Conservation (phyloP, 805 yeast genomes). For the Candida ulmi region DNA sequence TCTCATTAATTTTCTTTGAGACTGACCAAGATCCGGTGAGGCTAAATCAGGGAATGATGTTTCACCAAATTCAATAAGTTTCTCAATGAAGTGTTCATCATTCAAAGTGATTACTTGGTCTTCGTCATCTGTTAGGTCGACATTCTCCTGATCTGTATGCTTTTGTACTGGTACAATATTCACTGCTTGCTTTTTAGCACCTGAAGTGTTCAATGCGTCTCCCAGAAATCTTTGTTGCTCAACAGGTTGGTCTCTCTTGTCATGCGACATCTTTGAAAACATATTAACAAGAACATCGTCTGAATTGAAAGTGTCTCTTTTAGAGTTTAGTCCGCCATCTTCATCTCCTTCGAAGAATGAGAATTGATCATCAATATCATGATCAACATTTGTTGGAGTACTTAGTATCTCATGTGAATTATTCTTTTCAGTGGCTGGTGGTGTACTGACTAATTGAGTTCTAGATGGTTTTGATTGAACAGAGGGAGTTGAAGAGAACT, state of each 20-base stretch:
- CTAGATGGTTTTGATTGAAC: background rate
- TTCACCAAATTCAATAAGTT: conserved; percentile 35
- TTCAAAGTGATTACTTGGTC: conserved; percentile 18
- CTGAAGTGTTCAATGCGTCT: background rate
- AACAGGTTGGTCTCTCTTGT: background rate
- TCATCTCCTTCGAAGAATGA: conserved; percentile 24
- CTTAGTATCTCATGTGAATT: background rate
- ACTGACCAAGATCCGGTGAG: conserved; percentile 25
- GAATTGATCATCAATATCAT: conserved; percentile 8
- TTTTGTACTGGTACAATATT: no score
- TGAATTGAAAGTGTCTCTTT: conserved; percentile 6
- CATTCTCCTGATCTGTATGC: background rate
- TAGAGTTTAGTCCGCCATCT: conserved; percentile 11
- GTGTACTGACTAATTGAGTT: background rate
- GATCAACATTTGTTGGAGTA: no score
- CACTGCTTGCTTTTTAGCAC: background rate
- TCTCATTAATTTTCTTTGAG: conserved; percentile 24
- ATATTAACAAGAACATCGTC: conserved; percentile 9
- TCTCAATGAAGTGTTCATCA: conserved; percentile 33
- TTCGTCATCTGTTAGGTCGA: conserved; percentile 6
- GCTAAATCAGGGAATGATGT: conserved; percentile 31
- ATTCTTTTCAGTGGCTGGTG: background rate
- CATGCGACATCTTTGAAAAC: conserved; percentile 9
- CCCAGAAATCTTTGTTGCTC: background rate
- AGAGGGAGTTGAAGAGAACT: background rate